Percentiles rank a stretch among this genome's conserved stretches.
Conservation (phyloP, 116 monocot genomes). For the Posidonia oceanica region DNA sequence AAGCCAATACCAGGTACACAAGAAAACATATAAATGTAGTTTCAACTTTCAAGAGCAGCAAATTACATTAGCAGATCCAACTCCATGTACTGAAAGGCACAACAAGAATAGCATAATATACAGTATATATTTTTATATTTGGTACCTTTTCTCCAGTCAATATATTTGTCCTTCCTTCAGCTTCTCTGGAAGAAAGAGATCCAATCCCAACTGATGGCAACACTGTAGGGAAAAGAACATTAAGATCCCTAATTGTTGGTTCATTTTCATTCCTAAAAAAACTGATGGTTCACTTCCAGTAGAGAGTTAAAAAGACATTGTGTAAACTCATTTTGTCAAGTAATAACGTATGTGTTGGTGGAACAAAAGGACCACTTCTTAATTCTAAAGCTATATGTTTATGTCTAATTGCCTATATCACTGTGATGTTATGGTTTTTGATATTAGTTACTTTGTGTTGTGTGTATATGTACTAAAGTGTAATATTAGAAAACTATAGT, state of each 20-base stretch:
- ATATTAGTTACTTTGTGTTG: no score
- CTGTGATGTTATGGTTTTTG: no score
- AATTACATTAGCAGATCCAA: not conserved
- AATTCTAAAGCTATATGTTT: no score
- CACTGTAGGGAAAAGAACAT: slow-evolving; percentile 38
- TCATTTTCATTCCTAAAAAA: not conserved
- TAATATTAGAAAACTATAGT: no score
- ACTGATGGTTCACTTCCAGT: not conserved
- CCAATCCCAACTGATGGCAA: slow-evolving; percentile 89
- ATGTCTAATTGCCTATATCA: no score
- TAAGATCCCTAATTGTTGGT: not conserved
- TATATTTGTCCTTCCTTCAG: slow-evolving; percentile 86
- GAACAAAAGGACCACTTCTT: no score
- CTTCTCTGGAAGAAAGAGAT: slow-evolving; percentile 86
- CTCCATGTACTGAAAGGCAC: not conserved
- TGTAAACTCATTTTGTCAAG: no score
- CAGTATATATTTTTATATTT: not conserved
- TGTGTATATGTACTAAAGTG: no score
- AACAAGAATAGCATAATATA: not conserved
- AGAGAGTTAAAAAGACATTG: not conserved
- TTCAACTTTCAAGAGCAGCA: not conserved
- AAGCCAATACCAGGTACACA: not conserved
- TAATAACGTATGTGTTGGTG: no score
- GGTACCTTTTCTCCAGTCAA: slow-evolving; percentile 78
- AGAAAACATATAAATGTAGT: not conserved